A percentile compares a stretch with the other conserved stretches of the same genome.
These are phyloP conservation scores for Calonectria multiphialidica DNA, from an alignment of 2,329 filamentous ascomycete species.

Conservation along the genomic window DNA sequence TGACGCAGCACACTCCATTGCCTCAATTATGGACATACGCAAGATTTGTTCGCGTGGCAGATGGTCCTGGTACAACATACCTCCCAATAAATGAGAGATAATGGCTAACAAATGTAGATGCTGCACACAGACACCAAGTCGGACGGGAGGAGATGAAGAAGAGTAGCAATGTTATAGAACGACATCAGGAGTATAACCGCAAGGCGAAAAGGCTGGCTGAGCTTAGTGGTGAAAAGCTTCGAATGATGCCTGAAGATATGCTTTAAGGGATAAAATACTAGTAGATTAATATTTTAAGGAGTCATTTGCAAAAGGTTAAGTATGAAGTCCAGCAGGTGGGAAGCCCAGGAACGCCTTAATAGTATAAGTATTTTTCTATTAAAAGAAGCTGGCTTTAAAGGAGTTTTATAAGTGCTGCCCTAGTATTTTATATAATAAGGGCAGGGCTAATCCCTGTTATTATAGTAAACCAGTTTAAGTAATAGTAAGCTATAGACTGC, in stretches of 20 bases:
- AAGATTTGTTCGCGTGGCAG: conserved; percentile 82
- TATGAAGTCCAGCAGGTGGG: no score
- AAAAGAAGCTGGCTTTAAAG: no score
- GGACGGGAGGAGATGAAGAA: conserved; percentile 80
- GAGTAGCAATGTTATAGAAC: conserved; percentile 67
- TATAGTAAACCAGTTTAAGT: no score
- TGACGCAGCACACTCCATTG: conserved; percentile 90
- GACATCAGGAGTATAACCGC: conserved; percentile 71
- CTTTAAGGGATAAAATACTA: no score
- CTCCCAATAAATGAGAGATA: neutral
- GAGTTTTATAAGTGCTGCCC: no score
- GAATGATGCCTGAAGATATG: conserved; percentile 37
- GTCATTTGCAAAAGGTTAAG: no score
- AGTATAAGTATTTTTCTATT: no score
- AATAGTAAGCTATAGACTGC: no score
- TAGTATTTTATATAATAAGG: neutral
- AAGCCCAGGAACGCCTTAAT: no score
- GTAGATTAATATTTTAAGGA: no score
- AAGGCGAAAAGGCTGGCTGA: conserved; percentile 72
- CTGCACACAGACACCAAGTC: conserved; percentile 85
- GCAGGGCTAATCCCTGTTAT: no score
- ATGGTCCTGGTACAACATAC: conserved; percentile 69
- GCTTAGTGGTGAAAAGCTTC: conserved; percentile 59
- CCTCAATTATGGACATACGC: conserved; percentile 77
- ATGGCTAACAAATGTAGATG: conserved; percentile 62